Percentiles rank a stretch among this genome's conserved stretches.
Conservation (phyloP, 768 basidiomycete genomes). For the Tulasnella calospora region DNA sequence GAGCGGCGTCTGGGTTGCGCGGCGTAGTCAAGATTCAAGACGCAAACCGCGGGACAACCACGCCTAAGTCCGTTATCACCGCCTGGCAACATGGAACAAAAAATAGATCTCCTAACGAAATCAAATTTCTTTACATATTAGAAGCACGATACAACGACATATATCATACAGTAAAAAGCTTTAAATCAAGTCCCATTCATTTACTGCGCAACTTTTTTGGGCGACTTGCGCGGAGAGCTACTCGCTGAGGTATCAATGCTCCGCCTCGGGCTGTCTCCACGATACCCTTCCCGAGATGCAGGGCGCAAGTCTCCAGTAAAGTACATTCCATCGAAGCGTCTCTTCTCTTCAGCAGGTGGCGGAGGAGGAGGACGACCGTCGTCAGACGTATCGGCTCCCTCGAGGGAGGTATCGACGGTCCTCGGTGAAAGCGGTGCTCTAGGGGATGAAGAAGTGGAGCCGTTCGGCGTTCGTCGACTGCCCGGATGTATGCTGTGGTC, state of each 20-base stretch:
- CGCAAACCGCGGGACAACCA: not conserved
- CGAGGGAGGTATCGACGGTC: not conserved
- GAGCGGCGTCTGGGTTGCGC: slow-evolving; percentile 10
- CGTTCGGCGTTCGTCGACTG: not conserved
- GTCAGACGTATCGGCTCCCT: not conserved
- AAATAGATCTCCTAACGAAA: not conserved
- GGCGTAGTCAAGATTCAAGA: slow-evolving; percentile 5
- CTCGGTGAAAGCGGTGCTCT: not conserved
- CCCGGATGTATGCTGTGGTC: not conserved
- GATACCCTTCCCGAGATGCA: not conserved
- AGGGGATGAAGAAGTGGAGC: not conserved
- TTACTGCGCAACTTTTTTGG: not conserved
- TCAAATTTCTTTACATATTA: not conserved
- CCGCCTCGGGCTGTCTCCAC: not conserved
- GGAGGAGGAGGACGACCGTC: not conserved
- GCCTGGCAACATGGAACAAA: not conserved
- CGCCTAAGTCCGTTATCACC: not conserved
- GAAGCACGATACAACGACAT: not conserved
- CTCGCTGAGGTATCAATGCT: not conserved
- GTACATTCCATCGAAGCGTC: not conserved
- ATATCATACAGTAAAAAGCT: not conserved
- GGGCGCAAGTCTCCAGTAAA: not conserved
- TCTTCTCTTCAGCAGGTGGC: not conserved
- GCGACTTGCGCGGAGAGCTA: not conserved
- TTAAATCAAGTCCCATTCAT: not conserved